phyloP scores from a whole-genome alignment of 169 alveolate species.

The Theileria sp. region DNA sequence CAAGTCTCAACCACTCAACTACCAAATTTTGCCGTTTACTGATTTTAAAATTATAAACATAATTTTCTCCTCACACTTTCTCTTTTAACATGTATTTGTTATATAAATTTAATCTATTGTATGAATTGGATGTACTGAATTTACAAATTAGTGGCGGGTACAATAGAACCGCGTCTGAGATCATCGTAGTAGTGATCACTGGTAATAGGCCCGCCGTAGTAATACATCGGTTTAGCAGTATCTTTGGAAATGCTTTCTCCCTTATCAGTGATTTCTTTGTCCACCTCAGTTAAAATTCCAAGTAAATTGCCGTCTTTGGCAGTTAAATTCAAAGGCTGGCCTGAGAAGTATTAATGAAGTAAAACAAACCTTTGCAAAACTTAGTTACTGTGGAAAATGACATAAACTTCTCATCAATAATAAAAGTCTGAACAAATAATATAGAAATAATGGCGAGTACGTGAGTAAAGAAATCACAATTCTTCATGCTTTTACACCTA shows the following conservation, averaged over 20 bases:
- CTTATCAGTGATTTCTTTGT: not conserved
- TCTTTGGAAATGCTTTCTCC: not conserved
- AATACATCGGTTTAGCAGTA: constrained; percentile 14
- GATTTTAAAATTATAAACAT: not conserved
- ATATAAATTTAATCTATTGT: not conserved
- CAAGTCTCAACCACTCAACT: constrained; percentile 41
- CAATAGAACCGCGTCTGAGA: constrained; percentile 55
- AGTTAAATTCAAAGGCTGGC: constrained; percentile 30
- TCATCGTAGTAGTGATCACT: constrained; percentile 63
- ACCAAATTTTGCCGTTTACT: constrained; percentile 28
- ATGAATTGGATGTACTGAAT: too few species aligned
- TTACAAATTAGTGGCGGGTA: constrained; percentile 54
- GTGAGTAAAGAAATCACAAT: constrained; percentile 47
- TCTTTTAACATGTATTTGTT: not conserved
- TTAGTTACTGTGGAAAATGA: constrained; percentile 44
- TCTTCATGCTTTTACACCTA: constrained; percentile 35
- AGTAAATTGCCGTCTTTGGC: constrained; percentile 52
- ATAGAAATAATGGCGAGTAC: not conserved
- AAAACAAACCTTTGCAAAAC: constrained; percentile 36
- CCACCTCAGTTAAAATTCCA: constrained; percentile 9
- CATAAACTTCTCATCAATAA: constrained; percentile 39
- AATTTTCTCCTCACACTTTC: not conserved
- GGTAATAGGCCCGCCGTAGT: constrained; percentile 65
- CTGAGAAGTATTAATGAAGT: constrained; percentile 3
- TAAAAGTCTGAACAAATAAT: constrained; percentile 17